Percentiles rank a stretch among this genome's conserved stretches.
Conservation (phyloP, 2,329 filamentous ascomycete genomes). For the Botrytis elliptica region DNA sequence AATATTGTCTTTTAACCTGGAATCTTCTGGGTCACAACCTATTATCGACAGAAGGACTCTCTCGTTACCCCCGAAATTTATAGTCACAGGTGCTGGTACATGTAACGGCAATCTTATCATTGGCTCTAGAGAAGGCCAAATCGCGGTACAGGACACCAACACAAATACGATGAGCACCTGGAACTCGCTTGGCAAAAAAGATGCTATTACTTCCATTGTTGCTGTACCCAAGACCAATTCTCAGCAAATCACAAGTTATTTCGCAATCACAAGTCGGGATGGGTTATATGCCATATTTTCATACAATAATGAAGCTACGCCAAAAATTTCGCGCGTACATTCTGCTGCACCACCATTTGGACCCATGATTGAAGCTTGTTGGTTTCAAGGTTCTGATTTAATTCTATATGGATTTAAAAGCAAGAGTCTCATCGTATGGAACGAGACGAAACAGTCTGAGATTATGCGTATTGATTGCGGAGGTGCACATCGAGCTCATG, state of each 20-base stretch:
- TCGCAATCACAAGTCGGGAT: slow-evolving; percentile 75
- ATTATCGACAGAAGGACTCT: not conserved
- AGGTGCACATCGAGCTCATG: slow-evolving; percentile 78
- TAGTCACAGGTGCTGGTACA: slow-evolving; percentile 50
- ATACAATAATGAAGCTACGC: slow-evolving; percentile 19
- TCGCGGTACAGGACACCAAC: slow-evolving; percentile 47
- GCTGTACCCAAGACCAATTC: slow-evolving; percentile 45
- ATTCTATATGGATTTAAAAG: slow-evolving; percentile 79
- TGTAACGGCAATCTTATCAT: slow-evolving; percentile 45
- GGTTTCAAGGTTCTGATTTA: slow-evolving; percentile 58
- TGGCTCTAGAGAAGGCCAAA: slow-evolving; percentile 55
- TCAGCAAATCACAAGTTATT: slow-evolving; percentile 43
- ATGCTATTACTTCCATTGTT: slow-evolving; percentile 69
- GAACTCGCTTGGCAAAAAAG: slow-evolving; percentile 35
- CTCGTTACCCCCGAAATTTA: slow-evolving; percentile 44
- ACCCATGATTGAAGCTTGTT: slow-evolving; percentile 72
- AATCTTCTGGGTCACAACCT: not conserved
- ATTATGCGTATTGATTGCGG: slow-evolving; percentile 76
- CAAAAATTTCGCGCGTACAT: slow-evolving; percentile 53
- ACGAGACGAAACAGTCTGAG: slow-evolving; percentile 68
- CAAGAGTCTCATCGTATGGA: slow-evolving; percentile 78
- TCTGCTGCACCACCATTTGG: slow-evolving; percentile 69
- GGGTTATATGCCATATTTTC: slow-evolving; percentile 67
- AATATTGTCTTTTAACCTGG: slow-evolving; percentile 15
- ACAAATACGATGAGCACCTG: slow-evolving; percentile 25